Percentiles rank a stretch among this genome's conserved stretches.
These are phyloP conservation scores for Triglochin maritima DNA, from an alignment of 106 monocot genomes.

Conservation along the genomic window DNA sequence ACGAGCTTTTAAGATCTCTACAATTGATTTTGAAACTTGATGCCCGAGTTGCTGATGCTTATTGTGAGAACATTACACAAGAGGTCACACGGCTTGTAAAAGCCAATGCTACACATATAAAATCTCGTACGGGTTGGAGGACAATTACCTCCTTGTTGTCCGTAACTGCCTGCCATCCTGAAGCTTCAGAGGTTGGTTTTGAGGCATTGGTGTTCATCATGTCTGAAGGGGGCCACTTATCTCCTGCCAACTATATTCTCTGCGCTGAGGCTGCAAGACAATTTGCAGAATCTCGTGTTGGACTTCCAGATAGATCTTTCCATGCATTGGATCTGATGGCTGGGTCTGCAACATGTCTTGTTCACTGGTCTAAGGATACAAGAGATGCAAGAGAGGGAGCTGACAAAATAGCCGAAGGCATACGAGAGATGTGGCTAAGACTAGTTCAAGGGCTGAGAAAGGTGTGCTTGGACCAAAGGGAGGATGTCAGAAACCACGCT, in stretches of 20 bases:
- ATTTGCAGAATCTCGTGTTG: constrained; percentile 21
- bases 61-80: constrained; percentile 27
- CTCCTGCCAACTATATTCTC: constrained; percentile 15
- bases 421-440: constrained; percentile 16
- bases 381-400: constrained; percentile 10
- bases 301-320: constrained; percentile 12
- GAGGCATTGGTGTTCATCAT: constrained; percentile 21
- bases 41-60: constrained; percentile 22
- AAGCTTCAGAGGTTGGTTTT: constrained; percentile 21
- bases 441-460: constrained; percentile 19
- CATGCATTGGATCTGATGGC: constrained; percentile 20
- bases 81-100: constrained; percentile 21
- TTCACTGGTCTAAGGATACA: constrained; percentile 10
- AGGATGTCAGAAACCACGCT: constrained; percentile 16
- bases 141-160: constrained; percentile 18
- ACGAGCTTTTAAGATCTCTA: constrained; percentile 18
- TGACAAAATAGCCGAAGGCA: constrained; percentile 7
- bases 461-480: constrained; percentile 19
- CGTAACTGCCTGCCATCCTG: constrained; percentile 21
- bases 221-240: constrained; percentile 18
- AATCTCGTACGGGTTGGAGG: constrained; percentile 18
- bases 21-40: constrained; percentile 20
- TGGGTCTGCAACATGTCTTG: constrained; percentile 11
- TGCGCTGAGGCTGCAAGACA: constrained; percentile 16
- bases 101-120: constrained; percentile 21